Conservation (phyloP, 2,329 filamentous ascomycete species). For the Cladophialophora psammophila region DNA sequence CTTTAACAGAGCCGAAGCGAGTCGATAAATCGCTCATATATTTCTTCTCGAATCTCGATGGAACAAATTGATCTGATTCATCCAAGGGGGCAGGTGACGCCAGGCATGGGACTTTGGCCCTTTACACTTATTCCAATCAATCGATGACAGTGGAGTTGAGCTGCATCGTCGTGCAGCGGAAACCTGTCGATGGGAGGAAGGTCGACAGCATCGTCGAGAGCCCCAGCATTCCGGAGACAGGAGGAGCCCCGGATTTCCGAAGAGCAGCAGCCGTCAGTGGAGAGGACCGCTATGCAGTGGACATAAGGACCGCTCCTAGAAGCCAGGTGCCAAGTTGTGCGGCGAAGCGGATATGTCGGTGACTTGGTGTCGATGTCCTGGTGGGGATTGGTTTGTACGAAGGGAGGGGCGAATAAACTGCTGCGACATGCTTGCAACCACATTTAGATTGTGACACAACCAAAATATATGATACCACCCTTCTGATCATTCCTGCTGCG, state of each 20-base stretch:
- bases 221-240: neutral
- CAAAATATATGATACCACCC: neutral
- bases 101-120: neutral
- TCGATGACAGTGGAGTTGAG: neutral
- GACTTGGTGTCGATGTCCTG: neutral
- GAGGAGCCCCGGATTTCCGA: neutral
- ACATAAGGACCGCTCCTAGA: neutral
- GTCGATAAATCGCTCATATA: slow-evolving; percentile 32
- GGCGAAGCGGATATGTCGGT: neutral
- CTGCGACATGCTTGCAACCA: neutral
- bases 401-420: neutral
- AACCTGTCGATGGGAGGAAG: neutral
- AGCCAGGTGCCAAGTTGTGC: neutral
- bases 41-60: slow-evolving; percentile 16
- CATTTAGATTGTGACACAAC: slow-evolving; percentile 1
- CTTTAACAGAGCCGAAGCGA: slow-evolving; percentile 15
- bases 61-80: slow-evolving; percentile 7
- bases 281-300: too few species aligned
- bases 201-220: neutral
- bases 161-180: neutral
- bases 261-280: neutral
- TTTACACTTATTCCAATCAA: neutral
- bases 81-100: neutral
- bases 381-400: neutral
- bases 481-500: neutral